Conservation (phyloP, 768 basidiomycete genomes). For the Russula earlei region DNA sequence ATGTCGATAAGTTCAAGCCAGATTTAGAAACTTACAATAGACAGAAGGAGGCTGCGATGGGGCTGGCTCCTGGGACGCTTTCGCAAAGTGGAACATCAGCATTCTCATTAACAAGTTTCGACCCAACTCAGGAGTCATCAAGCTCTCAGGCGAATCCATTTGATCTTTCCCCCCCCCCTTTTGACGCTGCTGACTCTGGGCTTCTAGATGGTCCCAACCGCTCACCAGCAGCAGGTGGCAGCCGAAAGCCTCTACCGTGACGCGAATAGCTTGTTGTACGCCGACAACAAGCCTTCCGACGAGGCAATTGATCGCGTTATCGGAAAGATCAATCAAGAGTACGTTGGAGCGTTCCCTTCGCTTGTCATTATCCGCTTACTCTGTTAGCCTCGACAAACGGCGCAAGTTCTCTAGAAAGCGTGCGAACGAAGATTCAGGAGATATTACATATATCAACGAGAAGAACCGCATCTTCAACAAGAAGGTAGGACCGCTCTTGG, state of each 20-base stretch:
- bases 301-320: constrained; percentile 93
- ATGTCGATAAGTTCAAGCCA: constrained; percentile 79
- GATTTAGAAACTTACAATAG: constrained; percentile 80
- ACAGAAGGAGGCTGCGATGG: constrained; percentile 81
- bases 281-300: constrained; percentile 90
- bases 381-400: constrained; percentile 74
- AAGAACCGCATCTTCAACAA: constrained; percentile 97
- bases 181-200: not conserved
- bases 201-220: constrained; percentile 41
- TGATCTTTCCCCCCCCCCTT: not conserved
- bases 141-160: constrained; percentile 29
- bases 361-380: not conserved
- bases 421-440: constrained; percentile 86
- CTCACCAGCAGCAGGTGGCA: constrained; percentile 56
- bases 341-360: constrained; percentile 29
- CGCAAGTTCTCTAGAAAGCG: constrained; percentile 83
- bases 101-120: constrained; percentile 40
- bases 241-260: constrained; percentile 86
- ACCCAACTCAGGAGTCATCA: constrained; percentile 39
- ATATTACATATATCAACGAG: constrained; percentile 99
- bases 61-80: constrained; percentile 61
- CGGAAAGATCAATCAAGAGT: constrained; percentile 90
- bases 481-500: constrained; percentile 45
- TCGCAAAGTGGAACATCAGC: constrained; percentile 32
- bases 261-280: constrained; percentile 86